Percentiles rank a stretch among this genome's conserved stretches.
Evolutionary conservation across 371 early-diverging fungal genomes (phyloP).

Genomic region (Umbelopsis sp.): DNA sequence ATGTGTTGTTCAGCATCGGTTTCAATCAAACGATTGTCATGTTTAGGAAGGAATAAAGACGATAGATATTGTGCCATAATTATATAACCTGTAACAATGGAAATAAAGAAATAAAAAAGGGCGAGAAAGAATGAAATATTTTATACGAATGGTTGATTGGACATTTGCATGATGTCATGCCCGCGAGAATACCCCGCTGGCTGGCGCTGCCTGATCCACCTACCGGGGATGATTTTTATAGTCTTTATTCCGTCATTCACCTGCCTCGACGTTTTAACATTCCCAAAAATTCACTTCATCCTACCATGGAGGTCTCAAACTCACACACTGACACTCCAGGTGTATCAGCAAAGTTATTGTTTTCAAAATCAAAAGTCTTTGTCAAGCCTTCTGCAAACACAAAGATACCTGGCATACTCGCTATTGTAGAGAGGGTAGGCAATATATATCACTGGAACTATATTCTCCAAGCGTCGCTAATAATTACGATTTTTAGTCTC

Average conservation of each 20-base stretch:
- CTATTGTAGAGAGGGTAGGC: conserved; percentile 44
- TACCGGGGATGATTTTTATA: too few species aligned
- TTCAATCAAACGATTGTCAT: conserved; percentile 43
- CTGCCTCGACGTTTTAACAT: too few species aligned
- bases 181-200: background rate
- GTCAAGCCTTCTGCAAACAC: conserved; percentile 43
- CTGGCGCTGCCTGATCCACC: too few species aligned
- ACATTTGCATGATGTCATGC: conserved; percentile 6
- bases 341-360: conserved; percentile 39
- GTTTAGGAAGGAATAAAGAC: conserved; percentile 31
- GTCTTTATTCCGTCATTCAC: too few species aligned
- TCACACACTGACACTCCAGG: conserved; percentile 1
- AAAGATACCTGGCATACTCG: conserved; percentile 46
- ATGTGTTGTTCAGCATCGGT: conserved; percentile 50
- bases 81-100: conserved; percentile 1
- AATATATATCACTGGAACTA: background rate
- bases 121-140: background rate
- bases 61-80: conserved; percentile 2
- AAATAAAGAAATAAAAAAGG: background rate
- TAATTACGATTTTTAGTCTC: conserved; percentile 22
- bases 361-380: conserved; percentile 55
- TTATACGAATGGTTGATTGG: background rate
- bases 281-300: conserved; percentile 23
- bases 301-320: conserved; percentile 30
- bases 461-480: background rate